Base-by-base conservation (phyloP, 768 basidiomycete species). In the Gloeostereum incarnatum region DNA sequence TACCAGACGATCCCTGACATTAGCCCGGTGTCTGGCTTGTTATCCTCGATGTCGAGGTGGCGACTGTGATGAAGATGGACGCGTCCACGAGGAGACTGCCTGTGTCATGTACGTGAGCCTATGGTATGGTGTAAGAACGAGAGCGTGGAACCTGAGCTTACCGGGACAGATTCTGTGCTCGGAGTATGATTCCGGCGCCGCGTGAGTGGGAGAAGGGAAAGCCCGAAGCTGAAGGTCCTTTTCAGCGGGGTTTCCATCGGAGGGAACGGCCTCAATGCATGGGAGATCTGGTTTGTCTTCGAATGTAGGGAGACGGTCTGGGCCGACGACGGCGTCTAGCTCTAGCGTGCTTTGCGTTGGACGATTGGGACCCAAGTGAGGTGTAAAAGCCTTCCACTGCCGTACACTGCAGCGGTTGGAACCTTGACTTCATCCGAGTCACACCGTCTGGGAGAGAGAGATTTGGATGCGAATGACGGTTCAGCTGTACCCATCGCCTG, bases 241-340 rank as follows among this genome's bases (percentile, higher is more conserved):
- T 7, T 57, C 48, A 8, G 50, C 35, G 2, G 38, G 32, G 18
- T 43, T 42, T 2, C 46, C 45, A 8, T 32, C 38, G 10, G 27
- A 16, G 8, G 40, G 13, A 5, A 57, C 16, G 10, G 41, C 46
- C 14, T 49, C 40, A 18, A 53, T 36, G 26, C 54, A 57, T 9
- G 56, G 54, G 17, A 54, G 39, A 18, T 33, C 9, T 5, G 24
- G 31, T 29, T 41, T 21, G 14, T 53, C 45, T 4, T 34, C 32
- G 16, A 50, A 36, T 5, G 19, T 43, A 2, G 54, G 54, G 18
- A 51, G 42, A 11, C 52, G 35, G 16, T 43, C 39, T 10, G 13
- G 13, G 6, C 54, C 54, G 17, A 53, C 14, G 39, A 46, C 20
- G 45, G 27, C 21, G 24, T 32, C 29, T 26, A 43, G 31, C 13